Evolutionary conservation across 2,329 filamentous ascomycete species (phyloP).

Genomic region (Penicillium fuscoglaucum): DNA sequence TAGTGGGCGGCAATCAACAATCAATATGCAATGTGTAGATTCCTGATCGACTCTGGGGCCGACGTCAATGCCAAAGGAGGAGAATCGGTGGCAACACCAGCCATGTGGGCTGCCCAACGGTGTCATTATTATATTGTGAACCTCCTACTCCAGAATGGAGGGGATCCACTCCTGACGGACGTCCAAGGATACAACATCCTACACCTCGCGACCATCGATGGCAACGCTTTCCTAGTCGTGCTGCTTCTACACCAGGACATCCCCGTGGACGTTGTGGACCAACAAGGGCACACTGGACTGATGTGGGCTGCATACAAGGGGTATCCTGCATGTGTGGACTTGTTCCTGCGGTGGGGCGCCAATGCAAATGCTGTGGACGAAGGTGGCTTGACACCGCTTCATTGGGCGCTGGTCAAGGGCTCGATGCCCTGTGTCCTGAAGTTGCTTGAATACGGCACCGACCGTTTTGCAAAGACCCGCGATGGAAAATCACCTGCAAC

Average conservation of each 20-base stretch:
- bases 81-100: slow-evolving; percentile 87
- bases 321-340: slow-evolving; percentile 84
- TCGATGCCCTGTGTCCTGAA: slow-evolving; percentile 87
- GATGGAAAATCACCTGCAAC: slow-evolving; percentile 87
- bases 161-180: slow-evolving; percentile 88
- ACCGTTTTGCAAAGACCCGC: slow-evolving; percentile 84
- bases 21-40: slow-evolving; percentile 95
- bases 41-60: slow-evolving; percentile 80
- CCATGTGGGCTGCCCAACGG: slow-evolving; percentile 95
- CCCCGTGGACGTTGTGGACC: slow-evolving; percentile 85
- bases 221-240: slow-evolving; percentile 85
- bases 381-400: slow-evolving; percentile 88
- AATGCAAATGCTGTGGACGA: slow-evolving; percentile 89
- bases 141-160: slow-evolving; percentile 84
- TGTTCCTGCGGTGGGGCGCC: slow-evolving; percentile 92
- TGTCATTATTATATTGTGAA: slow-evolving; percentile 97
- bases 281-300: slow-evolving; percentile 85
- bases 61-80: slow-evolving; percentile 95
- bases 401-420: slow-evolving; percentile 96
- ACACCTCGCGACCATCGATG: slow-evolving; percentile 95
- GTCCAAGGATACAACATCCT: slow-evolving; percentile 97
- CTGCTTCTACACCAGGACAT: slow-evolving; percentile 93
- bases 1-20: slow-evolving; percentile 99
- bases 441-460: slow-evolving; percentile 90
- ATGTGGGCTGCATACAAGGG: slow-evolving; percentile 99